Evolutionary conservation across 1,284 basidiomycete genomes (phyloP).

Genomic region (Cystobasidium slooffiae): DNA sequence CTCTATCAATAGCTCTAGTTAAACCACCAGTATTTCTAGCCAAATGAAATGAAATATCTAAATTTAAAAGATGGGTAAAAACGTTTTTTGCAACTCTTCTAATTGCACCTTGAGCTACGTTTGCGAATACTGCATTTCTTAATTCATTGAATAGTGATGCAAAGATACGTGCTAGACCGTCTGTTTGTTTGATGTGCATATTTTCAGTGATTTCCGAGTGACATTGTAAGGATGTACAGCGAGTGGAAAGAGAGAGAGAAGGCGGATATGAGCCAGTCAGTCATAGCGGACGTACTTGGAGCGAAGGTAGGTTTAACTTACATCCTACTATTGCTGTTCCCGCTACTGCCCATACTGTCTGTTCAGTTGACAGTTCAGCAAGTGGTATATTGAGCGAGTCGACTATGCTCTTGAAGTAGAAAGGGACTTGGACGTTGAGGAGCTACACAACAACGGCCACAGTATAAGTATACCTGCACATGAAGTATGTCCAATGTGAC

Average conservation of each 20-base stretch:
- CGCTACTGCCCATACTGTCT: slow-evolving; percentile 79
- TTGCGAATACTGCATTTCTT: slow-evolving; percentile 94
- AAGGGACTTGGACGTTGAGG: slow-evolving; percentile 95
- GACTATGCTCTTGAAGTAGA: slow-evolving; percentile 90
- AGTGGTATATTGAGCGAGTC: slow-evolving; percentile 86
- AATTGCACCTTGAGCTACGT: slow-evolving; percentile 91
- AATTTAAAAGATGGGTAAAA: slow-evolving; percentile 86
- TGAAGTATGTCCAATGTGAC: slow-evolving; percentile 14
- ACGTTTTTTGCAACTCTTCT: slow-evolving; percentile 91
- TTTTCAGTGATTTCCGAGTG: background rate
- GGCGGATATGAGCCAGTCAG: too few species aligned
- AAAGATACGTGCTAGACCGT: slow-evolving; percentile 86
- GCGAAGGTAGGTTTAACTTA: slow-evolving; percentile 60
- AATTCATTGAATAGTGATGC: slow-evolving; percentile 89
- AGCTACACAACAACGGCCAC: slow-evolving; percentile 61
- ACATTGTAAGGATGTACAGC: background rate
- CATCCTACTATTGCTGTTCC: slow-evolving; percentile 89
- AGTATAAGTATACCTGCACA: background rate
- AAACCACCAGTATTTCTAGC: slow-evolving; percentile 92
- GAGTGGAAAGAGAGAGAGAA: too few species aligned
- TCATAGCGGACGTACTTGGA: background rate
- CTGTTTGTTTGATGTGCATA: slow-evolving; percentile 60
- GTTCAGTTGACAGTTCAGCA: slow-evolving; percentile 68
- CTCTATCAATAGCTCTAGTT: slow-evolving; percentile 93
- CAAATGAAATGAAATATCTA: slow-evolving; percentile 92